Percentiles rank a stretch among this genome's conserved stretches.
Evolutionary conservation across 257 asterid genomes (phyloP).

Genomic region (Ligustrum vulgare): DNA sequence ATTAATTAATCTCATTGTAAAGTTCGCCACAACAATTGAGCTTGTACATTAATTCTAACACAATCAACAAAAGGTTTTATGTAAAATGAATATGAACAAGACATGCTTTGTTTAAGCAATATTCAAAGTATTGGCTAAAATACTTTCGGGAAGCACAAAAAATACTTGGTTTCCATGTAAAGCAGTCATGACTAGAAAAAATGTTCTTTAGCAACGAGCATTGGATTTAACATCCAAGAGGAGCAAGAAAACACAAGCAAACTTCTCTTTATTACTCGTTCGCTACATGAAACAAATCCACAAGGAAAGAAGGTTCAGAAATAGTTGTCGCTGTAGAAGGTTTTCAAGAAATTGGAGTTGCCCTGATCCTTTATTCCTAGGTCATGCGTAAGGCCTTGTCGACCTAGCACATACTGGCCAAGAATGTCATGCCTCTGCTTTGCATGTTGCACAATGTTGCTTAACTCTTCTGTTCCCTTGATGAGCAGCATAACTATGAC

Average conservation of each 20-base stretch:
- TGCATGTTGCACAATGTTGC: conserved; percentile 73
- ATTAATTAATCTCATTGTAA: too few species aligned
- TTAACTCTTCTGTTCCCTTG: conserved; percentile 85
- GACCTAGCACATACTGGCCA: conserved; percentile 73
- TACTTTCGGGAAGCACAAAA: too few species aligned
- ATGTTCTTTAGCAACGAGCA: neutral
- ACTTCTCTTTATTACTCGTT: conserved; percentile 32
- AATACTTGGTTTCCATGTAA: neutral
- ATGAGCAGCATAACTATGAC: conserved; percentile 84
- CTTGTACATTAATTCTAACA: too few species aligned
- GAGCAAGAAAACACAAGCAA: conserved; percentile 21
- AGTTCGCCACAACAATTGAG: too few species aligned
- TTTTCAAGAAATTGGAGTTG: conserved; percentile 64
- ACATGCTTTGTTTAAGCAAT: too few species aligned
- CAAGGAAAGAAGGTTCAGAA: conserved; percentile 35
- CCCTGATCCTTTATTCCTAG: conserved; percentile 51
- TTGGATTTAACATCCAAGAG: neutral
- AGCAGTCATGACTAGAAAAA: neutral
- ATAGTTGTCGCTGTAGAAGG: conserved; percentile 78
- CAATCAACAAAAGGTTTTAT: too few species aligned
- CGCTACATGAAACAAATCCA: conserved; percentile 19
- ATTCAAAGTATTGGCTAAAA: too few species aligned
- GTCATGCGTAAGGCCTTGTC: conserved; percentile 45
- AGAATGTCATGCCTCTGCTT: conserved; percentile 93
- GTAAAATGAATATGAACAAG: too few species aligned